Percentiles rank a stretch among this genome's conserved stretches.
These are phyloP conservation scores for Sporisorium scitamineum DNA, from an alignment of 1,284 basidiomycete species.

Conservation along the genomic window DNA sequence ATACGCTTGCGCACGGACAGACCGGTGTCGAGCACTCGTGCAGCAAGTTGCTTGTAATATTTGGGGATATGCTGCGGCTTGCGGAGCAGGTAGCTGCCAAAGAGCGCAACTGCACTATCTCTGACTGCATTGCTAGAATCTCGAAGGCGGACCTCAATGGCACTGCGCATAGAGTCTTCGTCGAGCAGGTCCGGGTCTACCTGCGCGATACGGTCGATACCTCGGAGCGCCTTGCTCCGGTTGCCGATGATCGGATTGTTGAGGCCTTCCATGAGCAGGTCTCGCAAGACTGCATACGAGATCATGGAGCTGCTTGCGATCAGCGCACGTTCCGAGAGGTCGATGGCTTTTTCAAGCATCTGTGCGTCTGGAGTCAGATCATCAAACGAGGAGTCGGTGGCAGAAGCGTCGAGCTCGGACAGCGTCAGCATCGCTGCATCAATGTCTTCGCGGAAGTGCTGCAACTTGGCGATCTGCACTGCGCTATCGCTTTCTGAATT, in stretches of 20 bases:
- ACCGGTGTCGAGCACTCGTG: slow-evolving; percentile 91
- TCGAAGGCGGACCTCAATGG: slow-evolving; percentile 87
- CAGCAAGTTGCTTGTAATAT: slow-evolving; percentile 86
- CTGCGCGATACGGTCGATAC: slow-evolving; percentile 52
- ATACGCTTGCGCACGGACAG: slow-evolving; percentile 92
- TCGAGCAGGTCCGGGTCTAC: slow-evolving; percentile 55
- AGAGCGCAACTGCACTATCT: slow-evolving; percentile 92
- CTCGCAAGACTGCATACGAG: slow-evolving; percentile 34
- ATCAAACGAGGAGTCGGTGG: slow-evolving; percentile 12
- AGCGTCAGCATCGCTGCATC: slow-evolving; percentile 40
- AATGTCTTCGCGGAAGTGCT: slow-evolving; percentile 38
- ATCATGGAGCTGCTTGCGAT: slow-evolving; percentile 54
- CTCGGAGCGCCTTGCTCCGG: slow-evolving; percentile 61
- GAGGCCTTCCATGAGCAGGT: slow-evolving; percentile 51
- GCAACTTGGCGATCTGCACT: slow-evolving; percentile 26
- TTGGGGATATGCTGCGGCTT: slow-evolving; percentile 83
- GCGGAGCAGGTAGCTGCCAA: slow-evolving; percentile 93
- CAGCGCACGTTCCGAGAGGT: slow-evolving; percentile 44
- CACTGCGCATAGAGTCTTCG: slow-evolving; percentile 39
- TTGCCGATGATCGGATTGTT: slow-evolving; percentile 58
- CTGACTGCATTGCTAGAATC: slow-evolving; percentile 93
- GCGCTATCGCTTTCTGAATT: slow-evolving; percentile 12
- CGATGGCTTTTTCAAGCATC: slow-evolving; percentile 26
- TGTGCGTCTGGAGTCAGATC: slow-evolving; percentile 27
- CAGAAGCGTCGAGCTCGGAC: slow-evolving; percentile 28